Evolutionary conservation across 2,329 filamentous ascomycete genomes (phyloP).

Genomic region (Geosmithia flava): DNA sequence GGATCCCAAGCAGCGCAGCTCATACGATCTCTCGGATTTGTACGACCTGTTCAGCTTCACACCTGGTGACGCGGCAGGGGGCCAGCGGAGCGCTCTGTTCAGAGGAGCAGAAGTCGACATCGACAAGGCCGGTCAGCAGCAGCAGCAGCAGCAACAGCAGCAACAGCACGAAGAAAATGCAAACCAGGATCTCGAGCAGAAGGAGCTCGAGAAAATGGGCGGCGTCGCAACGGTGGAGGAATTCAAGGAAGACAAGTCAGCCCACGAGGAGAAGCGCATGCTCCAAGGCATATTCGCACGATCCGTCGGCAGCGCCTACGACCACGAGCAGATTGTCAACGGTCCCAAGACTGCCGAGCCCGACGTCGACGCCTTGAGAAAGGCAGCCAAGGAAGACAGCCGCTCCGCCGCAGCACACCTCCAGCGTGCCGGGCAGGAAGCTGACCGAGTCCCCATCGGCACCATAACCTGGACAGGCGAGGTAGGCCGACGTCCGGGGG

Average conservation of each 20-base stretch:
- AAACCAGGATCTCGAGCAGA: constrained; percentile 16
- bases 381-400: constrained; percentile 71
- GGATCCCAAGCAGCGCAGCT: constrained; percentile 86
- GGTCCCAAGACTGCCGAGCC: constrained; percentile 60
- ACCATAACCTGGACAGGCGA: constrained; percentile 91
- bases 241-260: constrained; percentile 41
- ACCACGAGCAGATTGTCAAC: constrained; percentile 85
- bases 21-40: constrained; percentile 79
- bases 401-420: constrained; percentile 67
- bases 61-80: constrained; percentile 40
- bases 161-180: background rate
- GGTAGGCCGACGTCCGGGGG: constrained; percentile 61
- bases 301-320: constrained; percentile 80
- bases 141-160: background rate
- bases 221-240: constrained; percentile 54
- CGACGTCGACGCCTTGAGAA: constrained; percentile 65
- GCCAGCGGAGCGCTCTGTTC: constrained; percentile 79
- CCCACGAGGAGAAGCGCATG: constrained; percentile 58
- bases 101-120: constrained; percentile 63
- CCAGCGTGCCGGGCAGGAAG: constrained; percentile 58
- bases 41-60: constrained; percentile 75
- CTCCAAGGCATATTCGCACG: constrained; percentile 83
- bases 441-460: constrained; percentile 62
- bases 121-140: background rate
- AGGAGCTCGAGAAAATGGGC: constrained; percentile 38